A percentile compares a stretch with the other conserved stretches of the same genome.
These are phyloP conservation scores for Coemansia aciculifera DNA, from an alignment of 192 early-diverging fungal species.

Conservation along the genomic window DNA sequence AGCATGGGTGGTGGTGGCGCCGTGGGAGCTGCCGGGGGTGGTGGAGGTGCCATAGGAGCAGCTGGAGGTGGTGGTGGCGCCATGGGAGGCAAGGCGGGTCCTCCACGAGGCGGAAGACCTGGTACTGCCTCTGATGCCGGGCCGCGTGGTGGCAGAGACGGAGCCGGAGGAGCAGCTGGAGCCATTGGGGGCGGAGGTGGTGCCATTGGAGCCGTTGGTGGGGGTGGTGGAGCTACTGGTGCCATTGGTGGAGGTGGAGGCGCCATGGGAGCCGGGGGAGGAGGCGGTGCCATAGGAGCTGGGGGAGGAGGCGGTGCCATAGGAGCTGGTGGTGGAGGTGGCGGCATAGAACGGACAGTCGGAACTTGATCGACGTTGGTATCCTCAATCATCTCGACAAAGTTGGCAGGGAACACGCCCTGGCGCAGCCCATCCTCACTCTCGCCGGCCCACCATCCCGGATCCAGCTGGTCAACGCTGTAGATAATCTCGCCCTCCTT, in stretches of 20 bases:
- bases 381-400: conserved; percentile 60
- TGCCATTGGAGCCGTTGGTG: conserved; percentile 22
- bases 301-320: not conserved
- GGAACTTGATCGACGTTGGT: conserved; percentile 1
- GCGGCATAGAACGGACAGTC: not conserved
- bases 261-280: conserved; percentile 19
- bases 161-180: conserved; percentile 16
- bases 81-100: conserved; percentile 5
- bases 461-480: conserved; percentile 78
- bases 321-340: conserved; percentile 6
- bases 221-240: conserved; percentile 18
- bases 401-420: conserved; percentile 84
- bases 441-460: conserved; percentile 91
- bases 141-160: conserved; percentile 4
- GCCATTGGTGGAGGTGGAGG: conserved; percentile 15
- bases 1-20: conserved; percentile 20
- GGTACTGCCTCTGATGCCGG: conserved; percentile 14
- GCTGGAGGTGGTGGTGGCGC: conserved; percentile 4
- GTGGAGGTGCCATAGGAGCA: conserved; percentile 6
- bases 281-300: conserved; percentile 6
- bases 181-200: not conserved
- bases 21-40: conserved; percentile 1
- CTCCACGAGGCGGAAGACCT: conserved; percentile 9
- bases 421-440: conserved; percentile 69
- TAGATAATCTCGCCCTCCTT: conserved; percentile 79